Evolutionary conservation across 257 asterid genomes (phyloP).

Genomic region (Ocimum tenuiflorum): DNA sequence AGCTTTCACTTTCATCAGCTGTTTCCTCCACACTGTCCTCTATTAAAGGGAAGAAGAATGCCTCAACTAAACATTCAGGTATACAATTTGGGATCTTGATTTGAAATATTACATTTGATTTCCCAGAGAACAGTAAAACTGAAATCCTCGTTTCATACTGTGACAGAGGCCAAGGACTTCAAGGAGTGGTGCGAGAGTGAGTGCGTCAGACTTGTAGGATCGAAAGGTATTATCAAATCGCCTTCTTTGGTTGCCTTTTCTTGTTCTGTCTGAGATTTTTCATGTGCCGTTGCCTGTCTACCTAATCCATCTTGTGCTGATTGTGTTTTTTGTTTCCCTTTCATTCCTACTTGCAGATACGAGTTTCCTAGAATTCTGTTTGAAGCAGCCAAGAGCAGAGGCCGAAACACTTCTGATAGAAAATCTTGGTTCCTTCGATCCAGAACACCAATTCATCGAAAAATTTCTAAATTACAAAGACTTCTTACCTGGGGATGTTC

Average conservation of each 20-base stretch:
- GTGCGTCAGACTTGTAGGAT: constrained; percentile 70
- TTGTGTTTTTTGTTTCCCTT: background rate
- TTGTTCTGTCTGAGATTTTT: background rate
- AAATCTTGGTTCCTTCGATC: constrained; percentile 77
- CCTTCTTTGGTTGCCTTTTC: background rate
- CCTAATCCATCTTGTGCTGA: background rate
- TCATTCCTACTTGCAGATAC: constrained; percentile 47
- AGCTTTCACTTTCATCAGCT: constrained; percentile 34
- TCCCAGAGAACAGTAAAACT: background rate
- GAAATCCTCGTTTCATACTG: background rate
- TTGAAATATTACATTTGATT: background rate
- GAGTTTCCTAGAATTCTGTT: constrained; percentile 71
- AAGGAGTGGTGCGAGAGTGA: constrained; percentile 96
- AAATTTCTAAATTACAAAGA: constrained; percentile 81
- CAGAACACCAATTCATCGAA: constrained; percentile 78
- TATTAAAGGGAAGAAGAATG: constrained; percentile 54
- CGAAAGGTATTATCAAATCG: constrained; percentile 52
- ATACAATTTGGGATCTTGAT: background rate
- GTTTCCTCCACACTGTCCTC: constrained; percentile 43
- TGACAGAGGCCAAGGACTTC: constrained; percentile 88
- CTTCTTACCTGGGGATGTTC: constrained; percentile 62
- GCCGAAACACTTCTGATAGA: constrained; percentile 74
- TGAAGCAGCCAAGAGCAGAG: constrained; percentile 73
- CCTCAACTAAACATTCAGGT: constrained; percentile 65
- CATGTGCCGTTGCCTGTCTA: background rate